Base-by-base conservation (phyloP, 306 rosid species). In the Vigna angularis region DNA sequence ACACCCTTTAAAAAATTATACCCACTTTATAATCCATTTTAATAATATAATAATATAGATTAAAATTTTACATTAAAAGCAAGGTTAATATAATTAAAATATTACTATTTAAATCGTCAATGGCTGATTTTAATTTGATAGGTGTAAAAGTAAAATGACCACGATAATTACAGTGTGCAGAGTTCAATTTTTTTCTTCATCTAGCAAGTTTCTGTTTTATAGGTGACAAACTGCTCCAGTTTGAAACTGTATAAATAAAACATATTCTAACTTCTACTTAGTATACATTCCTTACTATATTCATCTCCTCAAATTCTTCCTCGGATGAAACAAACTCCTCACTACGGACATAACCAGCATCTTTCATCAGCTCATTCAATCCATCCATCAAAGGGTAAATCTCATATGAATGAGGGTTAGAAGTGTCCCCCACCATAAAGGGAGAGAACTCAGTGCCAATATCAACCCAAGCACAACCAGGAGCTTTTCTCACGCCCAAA, bases 381-480 rank as follows among this genome's bases (percentile, higher is more conserved):
- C 91, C 90, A 84, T 87, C 90, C 88, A 92, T 61, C 87, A 94
- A 16, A 36, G 72, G 32, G 77, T 88, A 87, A 44, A 91, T 83
- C 74, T 84, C 85, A 32, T 6, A 18, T 3, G 88, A 78, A 68
- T 44, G 87, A 65, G 86, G 85, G 77, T 88, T 90, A 56, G 95
- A 81, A 28, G 89, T 79, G 88, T 89, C 93, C 47, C 90, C 90
- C 9, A 86, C 97, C 82, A 73, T n/a, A 78, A 91, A 95, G 50
- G 89, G 82, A 32, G 75, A 76, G 74, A 92, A 82, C 77, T 83
- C 89, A 40, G 78, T 81, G 36, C 98, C 98, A 79, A 74, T 79
- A 20, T 89, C 88, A 62, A 91, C 89, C 96, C 93, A 89, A 70
- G 97, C 86, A 82, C 87, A 85, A 38, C 97, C 97, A 71, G 97